A percentile compares a stretch with the other conserved stretches of the same genome.
Conservation (phyloP, 768 basidiomycete species). For the Pleurotus giganteus region DNA sequence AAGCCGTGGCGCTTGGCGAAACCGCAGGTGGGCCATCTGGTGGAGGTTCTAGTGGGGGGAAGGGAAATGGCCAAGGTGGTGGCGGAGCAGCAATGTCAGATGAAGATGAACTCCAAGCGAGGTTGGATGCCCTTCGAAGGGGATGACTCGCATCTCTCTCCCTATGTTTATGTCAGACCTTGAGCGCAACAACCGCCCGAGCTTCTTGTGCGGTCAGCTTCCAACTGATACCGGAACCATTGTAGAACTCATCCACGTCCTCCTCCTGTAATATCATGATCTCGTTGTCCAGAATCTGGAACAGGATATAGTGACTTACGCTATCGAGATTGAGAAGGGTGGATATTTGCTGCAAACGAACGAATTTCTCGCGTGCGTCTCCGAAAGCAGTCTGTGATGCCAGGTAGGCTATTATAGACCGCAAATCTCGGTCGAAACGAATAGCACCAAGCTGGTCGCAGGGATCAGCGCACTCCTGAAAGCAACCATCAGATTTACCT, state of each 20-base stretch:
- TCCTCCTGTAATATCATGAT: constrained; percentile 63
- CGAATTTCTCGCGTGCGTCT: constrained; percentile 89
- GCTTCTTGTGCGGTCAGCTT: constrained; percentile 78
- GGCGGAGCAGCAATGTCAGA: constrained; percentile 54
- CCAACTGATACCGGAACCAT: constrained; percentile 90
- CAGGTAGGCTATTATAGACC: constrained; percentile 79
- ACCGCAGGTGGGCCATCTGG: constrained; percentile 35
- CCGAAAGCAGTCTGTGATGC: constrained; percentile 88
- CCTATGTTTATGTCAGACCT: constrained; percentile 27
- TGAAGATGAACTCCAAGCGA: constrained; percentile 91
- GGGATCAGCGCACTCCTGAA: neutral
- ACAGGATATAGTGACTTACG: constrained; percentile 39
- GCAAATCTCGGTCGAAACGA: constrained; percentile 89
- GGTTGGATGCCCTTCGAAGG: constrained; percentile 85
- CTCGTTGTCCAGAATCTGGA: neutral
- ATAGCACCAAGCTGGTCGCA: constrained; percentile 85
- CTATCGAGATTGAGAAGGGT: constrained; percentile 86
- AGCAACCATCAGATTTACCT: constrained; percentile 47
- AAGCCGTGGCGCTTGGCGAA: constrained; percentile 86
- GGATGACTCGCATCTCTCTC: constrained; percentile 36
- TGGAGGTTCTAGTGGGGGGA: constrained; percentile 19
- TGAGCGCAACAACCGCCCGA: constrained; percentile 61
- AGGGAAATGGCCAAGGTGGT: constrained; percentile 33
- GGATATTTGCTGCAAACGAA: constrained; percentile 89
- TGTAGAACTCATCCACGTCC: constrained; percentile 93